Evolutionary conservation across 306 rosid species (phyloP).

Genomic region (Corylus avellana): DNA sequence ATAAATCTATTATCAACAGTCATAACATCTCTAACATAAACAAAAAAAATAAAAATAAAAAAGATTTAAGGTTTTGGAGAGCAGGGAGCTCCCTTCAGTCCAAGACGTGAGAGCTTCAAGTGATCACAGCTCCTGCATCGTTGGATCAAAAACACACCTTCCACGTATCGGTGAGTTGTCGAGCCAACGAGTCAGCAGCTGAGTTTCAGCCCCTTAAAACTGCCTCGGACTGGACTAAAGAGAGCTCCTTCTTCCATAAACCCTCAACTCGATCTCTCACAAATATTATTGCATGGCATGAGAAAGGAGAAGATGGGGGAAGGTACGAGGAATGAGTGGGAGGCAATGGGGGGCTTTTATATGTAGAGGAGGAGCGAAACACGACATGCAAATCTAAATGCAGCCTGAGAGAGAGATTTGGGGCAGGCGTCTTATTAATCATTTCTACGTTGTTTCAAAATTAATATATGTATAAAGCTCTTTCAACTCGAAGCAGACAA

Average conservation of each 20-base stretch:
- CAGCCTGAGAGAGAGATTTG: slow-evolving; percentile 40
- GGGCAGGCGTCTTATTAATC: slow-evolving; percentile 29
- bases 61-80: neutral
- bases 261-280: neutral
- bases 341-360: neutral
- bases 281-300: neutral
- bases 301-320: neutral
- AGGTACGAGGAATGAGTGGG: slow-evolving; percentile 32
- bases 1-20: too few species aligned
- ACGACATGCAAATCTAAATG: slow-evolving; percentile 47
- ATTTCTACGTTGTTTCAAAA: slow-evolving; percentile 32
- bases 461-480: neutral
- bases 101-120: slow-evolving; percentile 77
- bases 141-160: slow-evolving; percentile 80
- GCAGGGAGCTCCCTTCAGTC: slow-evolving; percentile 99
- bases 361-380: neutral
- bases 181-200: slow-evolving; percentile 99
- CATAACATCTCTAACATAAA: neutral
- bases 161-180: slow-evolving; percentile 45
- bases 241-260: slow-evolving; percentile 61
- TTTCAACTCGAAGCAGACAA: slow-evolving; percentile 39
- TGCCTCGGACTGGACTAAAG: slow-evolving; percentile 90
- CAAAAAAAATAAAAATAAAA: too few species aligned
- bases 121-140: slow-evolving; percentile 85
- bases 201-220: slow-evolving; percentile 33